phyloP scores from a whole-genome alignment of 2,329 filamentous ascomycete species.

The Aspergillus sojae region DNA sequence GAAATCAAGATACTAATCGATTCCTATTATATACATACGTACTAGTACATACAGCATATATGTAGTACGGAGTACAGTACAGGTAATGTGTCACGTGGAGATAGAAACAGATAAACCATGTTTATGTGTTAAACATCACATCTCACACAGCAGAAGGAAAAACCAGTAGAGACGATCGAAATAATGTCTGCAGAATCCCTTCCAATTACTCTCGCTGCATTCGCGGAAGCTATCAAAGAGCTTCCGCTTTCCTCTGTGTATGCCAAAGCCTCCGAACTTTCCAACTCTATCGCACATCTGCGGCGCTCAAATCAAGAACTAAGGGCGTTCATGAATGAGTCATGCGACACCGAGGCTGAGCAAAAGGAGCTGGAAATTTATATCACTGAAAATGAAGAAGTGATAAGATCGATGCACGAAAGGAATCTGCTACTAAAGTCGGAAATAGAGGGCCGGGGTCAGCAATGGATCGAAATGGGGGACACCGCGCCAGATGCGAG shows the following conservation, averaged over 20 bases:
- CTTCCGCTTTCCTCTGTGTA: constrained; percentile 62
- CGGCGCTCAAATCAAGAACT: constrained; percentile 60
- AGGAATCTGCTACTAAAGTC: constrained; percentile 55
- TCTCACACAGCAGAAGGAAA: background rate
- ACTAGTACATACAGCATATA: too few species aligned
- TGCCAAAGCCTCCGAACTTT: constrained; percentile 62
- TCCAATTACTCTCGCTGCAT: constrained; percentile 55
- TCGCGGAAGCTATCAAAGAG: constrained; percentile 58
- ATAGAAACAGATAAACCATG: constrained; percentile 11
- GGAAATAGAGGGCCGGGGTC: constrained; percentile 58
- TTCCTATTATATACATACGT: background rate
- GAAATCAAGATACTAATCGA: background rate
- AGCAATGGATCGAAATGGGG: constrained; percentile 51
- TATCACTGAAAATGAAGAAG: constrained; percentile 60
- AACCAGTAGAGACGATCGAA: background rate
- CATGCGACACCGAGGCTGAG: constrained; percentile 55
- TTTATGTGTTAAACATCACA: background rate
- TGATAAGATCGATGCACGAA: constrained; percentile 59
- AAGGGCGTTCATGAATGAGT: constrained; percentile 52
- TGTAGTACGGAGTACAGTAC: background rate
- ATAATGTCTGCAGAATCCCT: constrained; percentile 53
- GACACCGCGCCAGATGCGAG: constrained; percentile 25
- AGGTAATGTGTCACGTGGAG: constrained; percentile 19
- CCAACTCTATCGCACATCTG: constrained; percentile 63
- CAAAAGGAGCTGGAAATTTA: constrained; percentile 38